Evolutionary conservation across 257 asterid species (phyloP).

Genomic region (Vinca minor): DNA sequence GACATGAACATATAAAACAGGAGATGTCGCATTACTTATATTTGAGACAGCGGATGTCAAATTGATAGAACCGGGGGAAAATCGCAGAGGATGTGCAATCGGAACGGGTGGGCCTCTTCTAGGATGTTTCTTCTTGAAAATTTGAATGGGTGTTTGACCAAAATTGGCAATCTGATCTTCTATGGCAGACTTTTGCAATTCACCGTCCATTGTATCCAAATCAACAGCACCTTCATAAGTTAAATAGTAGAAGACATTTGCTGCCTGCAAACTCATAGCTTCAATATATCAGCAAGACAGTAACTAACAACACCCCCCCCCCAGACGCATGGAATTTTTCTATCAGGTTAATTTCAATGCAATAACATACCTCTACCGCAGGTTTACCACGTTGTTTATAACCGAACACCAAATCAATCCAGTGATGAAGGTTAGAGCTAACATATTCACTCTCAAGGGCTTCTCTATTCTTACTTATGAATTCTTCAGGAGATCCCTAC

Average conservation of each 20-base stretch:
- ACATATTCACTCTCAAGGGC: slow-evolving; percentile 99
- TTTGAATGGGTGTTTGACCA: slow-evolving; percentile 96
- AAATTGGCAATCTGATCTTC: slow-evolving; percentile 99
- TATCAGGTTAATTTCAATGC: no score
- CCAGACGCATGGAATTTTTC: no score
- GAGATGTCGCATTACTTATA: slow-evolving; percentile 43
- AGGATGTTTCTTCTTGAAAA: slow-evolving; percentile 88
- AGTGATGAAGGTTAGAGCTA: slow-evolving; percentile 94
- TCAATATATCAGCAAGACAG: slow-evolving; percentile 29
- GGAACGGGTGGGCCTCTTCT: slow-evolving; percentile 98
- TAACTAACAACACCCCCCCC: no score
- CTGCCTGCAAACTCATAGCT: slow-evolving; percentile 61
- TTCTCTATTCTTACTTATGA: slow-evolving; percentile 80
- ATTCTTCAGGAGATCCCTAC: slow-evolving; percentile 92
- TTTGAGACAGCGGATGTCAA: slow-evolving; percentile 65
- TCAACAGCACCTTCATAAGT: slow-evolving; percentile 97
- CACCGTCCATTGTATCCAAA: slow-evolving; percentile 88
- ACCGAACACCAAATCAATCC: slow-evolving; percentile 97
- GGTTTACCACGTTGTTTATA: slow-evolving; percentile 97
- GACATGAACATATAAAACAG: slow-evolving; percentile 61
- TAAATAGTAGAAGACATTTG: slow-evolving; percentile 82
- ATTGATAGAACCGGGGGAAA: slow-evolving; percentile 78
- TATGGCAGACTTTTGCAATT: slow-evolving; percentile 81
- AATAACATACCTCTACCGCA: slow-evolving; percentile 74
- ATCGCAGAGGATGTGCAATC: slow-evolving; percentile 84